Evolutionary conservation across 1,284 basidiomycete genomes (phyloP), one percentile per base, ranked within the genome.

Genomic region (Ustilago vetiveriae): DNA sequence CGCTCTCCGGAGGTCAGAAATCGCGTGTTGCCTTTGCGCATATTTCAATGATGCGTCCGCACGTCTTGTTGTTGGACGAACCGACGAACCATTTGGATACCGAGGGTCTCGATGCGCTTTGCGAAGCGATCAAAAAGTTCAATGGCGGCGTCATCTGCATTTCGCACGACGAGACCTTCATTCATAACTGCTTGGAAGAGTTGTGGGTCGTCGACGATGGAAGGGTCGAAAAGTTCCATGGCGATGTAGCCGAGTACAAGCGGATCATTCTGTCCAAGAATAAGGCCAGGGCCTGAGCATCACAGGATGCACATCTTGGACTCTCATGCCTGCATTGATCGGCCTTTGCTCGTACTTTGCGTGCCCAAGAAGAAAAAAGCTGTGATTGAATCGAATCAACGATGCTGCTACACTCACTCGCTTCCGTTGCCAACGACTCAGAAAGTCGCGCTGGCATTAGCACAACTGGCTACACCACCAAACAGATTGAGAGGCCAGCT

Each of bases 41-140:
- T n/a, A 84, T 99, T 37, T 92, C 91, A 37, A 84, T 98, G 76
- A 90, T 91, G 82, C 87, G 88, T 50, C 96, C 95, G 63, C 96
- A 98, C 86, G 85, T 98, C 84, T 91, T 98, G 84, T 94, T 94
- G 84, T 86, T 98, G 82, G 95, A 98, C 84, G 95, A 94, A 88
- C 95, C 95, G 62, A 96, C 94, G 75, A 98, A 98, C 86, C 95
- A 98, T 84, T 85, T 98, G 82, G 94, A 97, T 89, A 93, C 75
- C 17, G 76, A 80, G 35, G 95, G 94, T 87, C 86, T 98, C 57
- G 96, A 99, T 81, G 96, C 94, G 6, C 85, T 98, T 40, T 96
- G 96, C 88, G 84, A 87, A 21, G 96, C 93, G 0, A 84, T 98
- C 71, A 88, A 88, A 72, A 85, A 84, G 16, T 98, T 92, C 92